Conservation (phyloP, 139 green algal genomes). For the Haematococcus lacustris region DNA sequence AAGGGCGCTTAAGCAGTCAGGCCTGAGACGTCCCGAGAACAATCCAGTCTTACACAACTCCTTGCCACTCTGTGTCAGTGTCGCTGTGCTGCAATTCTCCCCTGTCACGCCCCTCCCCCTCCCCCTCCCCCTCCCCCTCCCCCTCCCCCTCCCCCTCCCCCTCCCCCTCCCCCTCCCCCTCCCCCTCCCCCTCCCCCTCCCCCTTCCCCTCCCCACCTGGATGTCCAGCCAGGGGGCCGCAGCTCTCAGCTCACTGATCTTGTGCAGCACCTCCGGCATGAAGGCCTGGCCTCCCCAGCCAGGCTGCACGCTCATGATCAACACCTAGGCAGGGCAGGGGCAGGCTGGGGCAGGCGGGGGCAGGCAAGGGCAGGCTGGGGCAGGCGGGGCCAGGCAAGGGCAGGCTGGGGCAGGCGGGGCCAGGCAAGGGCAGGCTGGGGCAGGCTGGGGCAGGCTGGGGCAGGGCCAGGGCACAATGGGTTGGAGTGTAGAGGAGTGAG, state of each 20-base stretch:
- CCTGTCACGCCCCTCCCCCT: neutral
- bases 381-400: neutral
- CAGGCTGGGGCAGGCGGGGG: neutral
- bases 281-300: slow-evolving; percentile 90
- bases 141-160: neutral
- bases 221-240: slow-evolving; percentile 59
- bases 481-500: neutral
- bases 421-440: neutral
- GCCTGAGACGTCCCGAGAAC: neutral
- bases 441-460: neutral
- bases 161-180: neutral
- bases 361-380: neutral
- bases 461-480: neutral
- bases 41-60: neutral
- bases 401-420: neutral
- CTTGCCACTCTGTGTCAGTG: neutral
- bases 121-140: neutral
- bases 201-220: slow-evolving; percentile 32
- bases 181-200: neutral
- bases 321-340: slow-evolving; percentile 30
- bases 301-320: slow-evolving; percentile 76
- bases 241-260: slow-evolving; percentile 50
- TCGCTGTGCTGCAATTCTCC: neutral
- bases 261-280: slow-evolving; percentile 49
- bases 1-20: neutral